Base-by-base conservation (phyloP, 2,329 filamentous ascomycete genomes). In the Alternaria conjuncta region DNA sequence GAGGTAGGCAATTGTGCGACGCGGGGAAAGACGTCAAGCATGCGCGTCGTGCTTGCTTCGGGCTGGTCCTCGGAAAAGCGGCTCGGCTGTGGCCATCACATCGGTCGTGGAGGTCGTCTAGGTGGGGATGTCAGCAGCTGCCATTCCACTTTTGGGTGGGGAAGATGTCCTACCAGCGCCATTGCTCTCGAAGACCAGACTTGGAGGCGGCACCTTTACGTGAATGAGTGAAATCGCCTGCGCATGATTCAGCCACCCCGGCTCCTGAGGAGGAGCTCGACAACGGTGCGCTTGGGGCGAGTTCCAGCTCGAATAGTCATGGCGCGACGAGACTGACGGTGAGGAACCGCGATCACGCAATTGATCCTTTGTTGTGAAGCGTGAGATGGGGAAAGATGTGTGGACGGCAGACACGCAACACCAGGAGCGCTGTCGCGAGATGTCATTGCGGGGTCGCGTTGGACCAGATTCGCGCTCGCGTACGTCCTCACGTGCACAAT, bases 221-320 rank as follows among this genome's bases (percentile, higher is more conserved):
- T 36, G 0, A 0, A 36, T 36, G 32, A 36, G 1, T 36, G 15
- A 36, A 36, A 0, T 36, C 32, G 15, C 1, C 7, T 0, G 32
- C 32, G 32, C 32, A 36, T 36, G 32, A 5, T n/a, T 36, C 32
- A 36, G 32, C 32, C 32, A n/a, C 32, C 1, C 32, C 32, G 32
- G 32, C 32, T 36, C 32, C 32, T 36, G 2, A 0, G 30, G 13
- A 36, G 32, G 15, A 36, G 13, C 32, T 36, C 7, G 32, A 36
- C 32, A 36, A 4, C 32, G 32, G 32, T 36, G 2, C 32, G 32
- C 32, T 36, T 36, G 32, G 32, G 32, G 6, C 32, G 13, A 8
- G 32, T 2, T n/a, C 32, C 1, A 36, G 32, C 2, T 36, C 32
- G 32, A n/a, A 36, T 36, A n/a, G 15, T 36, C 32, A 36, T 36